Base-by-base conservation (phyloP, 371 early-diverging fungal species). In the Mucor racemosus region DNA sequence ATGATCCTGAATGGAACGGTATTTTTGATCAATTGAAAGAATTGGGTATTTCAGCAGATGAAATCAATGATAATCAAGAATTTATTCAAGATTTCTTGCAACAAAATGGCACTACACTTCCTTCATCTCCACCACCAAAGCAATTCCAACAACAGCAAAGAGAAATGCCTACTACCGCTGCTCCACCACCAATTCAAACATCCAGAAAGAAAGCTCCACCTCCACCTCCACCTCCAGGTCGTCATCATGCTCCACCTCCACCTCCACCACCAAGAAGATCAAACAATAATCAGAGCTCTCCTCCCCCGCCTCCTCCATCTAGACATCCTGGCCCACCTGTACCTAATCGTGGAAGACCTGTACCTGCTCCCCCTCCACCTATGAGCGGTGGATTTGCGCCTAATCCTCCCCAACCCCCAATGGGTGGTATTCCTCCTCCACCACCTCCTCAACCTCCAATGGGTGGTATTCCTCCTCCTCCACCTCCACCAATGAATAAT, bases 21-120 rank as follows among this genome's bases (percentile, higher is more conserved):
- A 78, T 97, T 19, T 90, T 94, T 73, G 86, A 87, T 46, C 85
- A 88, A 54, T 71, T 92, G 60, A 88, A 87, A 3, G 88, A 90
- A 44, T 87, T 92, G 70, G 96, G 95, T 58, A 90, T 95, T 65
- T 90, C 92, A 41, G 90, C 90, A 66, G 92, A 85, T 17, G 85
- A 87, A 58, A 87, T 87, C 58, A 76, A 78, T 46, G 75, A 82
- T 55, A 82, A 86, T 58, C 76, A 84, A 62, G 82, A 80, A 34
- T 84, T 82, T 66, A 80, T 86, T 40, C 68, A 72, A n/a, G 76
- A 79, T 33, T 87, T 80, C 69, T 67, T 86, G 54, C 67, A 84
- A 53, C 72, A 84, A 61, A 75, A 76, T 58, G 81, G 88, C 8
- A 62, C 65, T 11, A 33, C 36, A 6, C 34, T 26, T 14, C 58